Percentiles rank a stretch among this genome's conserved stretches.
These are phyloP conservation scores for Fusarium sp. DNA, from an alignment of 2,329 filamentous ascomycete species.

Conservation along the genomic window DNA sequence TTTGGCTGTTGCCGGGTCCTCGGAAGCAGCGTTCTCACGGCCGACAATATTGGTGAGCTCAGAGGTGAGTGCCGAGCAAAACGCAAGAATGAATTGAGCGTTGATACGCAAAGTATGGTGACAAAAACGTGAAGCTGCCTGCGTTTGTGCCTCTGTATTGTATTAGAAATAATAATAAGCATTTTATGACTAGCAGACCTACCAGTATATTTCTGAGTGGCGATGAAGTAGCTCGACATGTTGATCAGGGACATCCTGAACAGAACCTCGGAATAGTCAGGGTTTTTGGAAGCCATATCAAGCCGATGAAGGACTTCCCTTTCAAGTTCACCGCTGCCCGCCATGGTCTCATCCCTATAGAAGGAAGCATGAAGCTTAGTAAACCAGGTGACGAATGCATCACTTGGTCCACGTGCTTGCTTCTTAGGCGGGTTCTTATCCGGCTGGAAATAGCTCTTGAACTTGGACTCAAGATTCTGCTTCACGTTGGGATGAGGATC, in stretches of 20 bases:
- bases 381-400: conserved; percentile 82
- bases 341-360: conserved; percentile 79
- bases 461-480: conserved; percentile 82
- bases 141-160: conserved; percentile 58
- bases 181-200: conserved; percentile 32
- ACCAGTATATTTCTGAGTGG: conserved; percentile 53
- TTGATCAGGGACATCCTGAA: conserved; percentile 87
- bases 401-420: conserved; percentile 54
- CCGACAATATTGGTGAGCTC: conserved; percentile 68
- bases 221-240: conserved; percentile 82
- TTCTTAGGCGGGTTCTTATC: conserved; percentile 46
- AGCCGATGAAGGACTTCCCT: conserved; percentile 85
- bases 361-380: conserved; percentile 86
- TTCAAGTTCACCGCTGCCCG: conserved; percentile 83
- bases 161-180: conserved; percentile 3
- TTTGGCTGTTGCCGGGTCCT: conserved; percentile 40
- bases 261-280: conserved; percentile 71
- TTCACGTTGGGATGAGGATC: conserved; percentile 79
- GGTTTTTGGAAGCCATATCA: conserved; percentile 76
- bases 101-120: conserved; percentile 81
- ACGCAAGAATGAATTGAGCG: conserved; percentile 76
- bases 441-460: conserved; percentile 64
- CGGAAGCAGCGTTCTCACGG: conserved; percentile 34
- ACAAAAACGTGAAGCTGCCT: conserved; percentile 59
- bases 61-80: conserved; percentile 76